A percentile compares a stretch with the other conserved stretches of the same genome.
phyloP scores from a whole-genome alignment of 2,329 filamentous ascomycete genomes.

The Lachnellula arida region DNA sequence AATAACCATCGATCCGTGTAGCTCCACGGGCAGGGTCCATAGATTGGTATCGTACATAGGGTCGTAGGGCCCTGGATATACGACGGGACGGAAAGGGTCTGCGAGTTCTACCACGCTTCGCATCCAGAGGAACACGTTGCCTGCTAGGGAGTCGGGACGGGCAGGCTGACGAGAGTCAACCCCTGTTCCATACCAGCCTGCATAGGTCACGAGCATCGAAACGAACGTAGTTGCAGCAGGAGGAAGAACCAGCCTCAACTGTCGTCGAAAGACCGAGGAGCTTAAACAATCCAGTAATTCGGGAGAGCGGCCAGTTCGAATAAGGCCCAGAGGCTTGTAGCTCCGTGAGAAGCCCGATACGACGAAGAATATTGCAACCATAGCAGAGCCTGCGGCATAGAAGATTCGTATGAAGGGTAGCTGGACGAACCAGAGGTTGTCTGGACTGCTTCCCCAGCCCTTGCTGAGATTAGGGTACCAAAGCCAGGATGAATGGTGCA shows the following conservation, averaged over 20 bases:
- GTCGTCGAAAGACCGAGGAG: constrained; percentile 41
- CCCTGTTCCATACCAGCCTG: constrained; percentile 7
- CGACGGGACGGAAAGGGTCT: constrained; percentile 7
- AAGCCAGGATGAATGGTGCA: constrained; percentile 8
- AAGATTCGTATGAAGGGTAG: constrained; percentile 39
- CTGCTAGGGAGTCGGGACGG: not conserved
- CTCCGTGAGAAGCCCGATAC: constrained; percentile 44
- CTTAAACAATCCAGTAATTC: constrained; percentile 35
- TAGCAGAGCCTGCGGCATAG: constrained; percentile 38
- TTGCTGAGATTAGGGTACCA: constrained; percentile 5
- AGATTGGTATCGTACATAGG: constrained; percentile 11
- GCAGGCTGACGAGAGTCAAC: constrained; percentile 1
- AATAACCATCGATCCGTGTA: constrained; percentile 14
- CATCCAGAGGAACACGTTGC: constrained; percentile 4
- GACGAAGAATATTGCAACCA: constrained; percentile 46
- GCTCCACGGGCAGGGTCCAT: constrained; percentile 18
- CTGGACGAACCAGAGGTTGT: constrained; percentile 9
- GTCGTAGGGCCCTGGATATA: constrained; percentile 3
- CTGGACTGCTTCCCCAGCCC: constrained; percentile 6
- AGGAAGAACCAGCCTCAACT: constrained; percentile 40
- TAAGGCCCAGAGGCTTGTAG: constrained; percentile 36
- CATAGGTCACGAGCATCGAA: constrained; percentile 9
- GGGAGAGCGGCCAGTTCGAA: constrained; percentile 32
- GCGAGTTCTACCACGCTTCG: constrained; percentile 3
- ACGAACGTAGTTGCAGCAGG: constrained; percentile 38